These are phyloP conservation scores for Cucurbita pepo DNA, from an alignment of 306 rosid species.

Conservation along the genomic window DNA sequence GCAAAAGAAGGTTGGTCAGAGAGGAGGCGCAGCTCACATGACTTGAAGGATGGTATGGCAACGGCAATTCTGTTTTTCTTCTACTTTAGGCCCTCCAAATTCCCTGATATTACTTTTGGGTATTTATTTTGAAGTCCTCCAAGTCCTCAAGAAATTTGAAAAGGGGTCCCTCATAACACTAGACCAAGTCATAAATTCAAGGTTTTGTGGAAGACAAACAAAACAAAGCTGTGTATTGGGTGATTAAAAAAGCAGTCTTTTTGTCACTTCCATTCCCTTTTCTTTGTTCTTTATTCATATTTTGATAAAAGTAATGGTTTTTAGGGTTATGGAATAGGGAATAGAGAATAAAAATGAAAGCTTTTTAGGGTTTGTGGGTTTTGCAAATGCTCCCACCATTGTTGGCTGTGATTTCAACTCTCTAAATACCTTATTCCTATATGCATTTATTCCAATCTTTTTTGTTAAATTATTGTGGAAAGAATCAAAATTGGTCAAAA, in stretches of 20 bases:
- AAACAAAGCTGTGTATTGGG: not conserved
- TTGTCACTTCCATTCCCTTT: not conserved
- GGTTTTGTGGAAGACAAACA: not conserved
- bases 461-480: not conserved
- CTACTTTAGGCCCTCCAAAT: not conserved
- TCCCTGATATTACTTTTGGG: not conserved
- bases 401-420: not conserved
- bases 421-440: not conserved
- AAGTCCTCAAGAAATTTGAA: not conserved
- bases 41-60: not conserved
- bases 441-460: slow-evolving; percentile 6
- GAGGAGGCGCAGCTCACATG: slow-evolving; percentile 6
- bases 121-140: not conserved
- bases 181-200: not conserved
- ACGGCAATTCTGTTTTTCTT: slow-evolving; percentile 9
- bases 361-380: not conserved
- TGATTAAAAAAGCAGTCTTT: not conserved
- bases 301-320: not conserved
- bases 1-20: not conserved
- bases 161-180: not conserved
- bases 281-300: slow-evolving; percentile 3
- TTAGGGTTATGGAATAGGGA: slow-evolving; percentile 1
- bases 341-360: slow-evolving; percentile 4
- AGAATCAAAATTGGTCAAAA: slow-evolving; percentile 5
- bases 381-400: slow-evolving; percentile 1